Conservation (phyloP, 768 basidiomycete species). For the Nevesoporus exiguus region DNA sequence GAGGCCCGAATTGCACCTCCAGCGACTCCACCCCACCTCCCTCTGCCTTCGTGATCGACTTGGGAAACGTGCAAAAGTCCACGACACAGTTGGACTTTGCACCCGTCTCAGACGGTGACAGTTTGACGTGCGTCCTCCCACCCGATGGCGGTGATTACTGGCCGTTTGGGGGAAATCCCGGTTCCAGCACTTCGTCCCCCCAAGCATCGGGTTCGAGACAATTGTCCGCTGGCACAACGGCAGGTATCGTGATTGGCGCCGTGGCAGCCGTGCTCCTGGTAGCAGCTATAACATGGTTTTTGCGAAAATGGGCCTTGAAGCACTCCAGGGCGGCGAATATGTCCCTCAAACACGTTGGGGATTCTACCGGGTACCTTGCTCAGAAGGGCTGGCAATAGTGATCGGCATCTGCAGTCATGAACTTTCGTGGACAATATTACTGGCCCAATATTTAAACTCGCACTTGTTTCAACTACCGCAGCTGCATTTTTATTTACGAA, state of each 20-base stretch:
- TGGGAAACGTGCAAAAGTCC: constrained; percentile 37
- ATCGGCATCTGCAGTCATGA: not conserved
- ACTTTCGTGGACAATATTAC: no score
- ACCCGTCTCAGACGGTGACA: constrained; percentile 49
- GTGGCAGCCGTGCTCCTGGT: constrained; percentile 43
- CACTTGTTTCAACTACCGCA: no score
- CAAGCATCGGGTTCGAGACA: constrained; percentile 11
- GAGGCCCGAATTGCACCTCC: constrained; percentile 61
- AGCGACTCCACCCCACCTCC: constrained; percentile 49
- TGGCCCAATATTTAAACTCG: no score
- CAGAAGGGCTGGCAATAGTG: not conserved
- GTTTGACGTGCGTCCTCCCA: constrained; percentile 64
- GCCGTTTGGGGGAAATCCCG: constrained; percentile 61
- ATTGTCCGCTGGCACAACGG: constrained; percentile 29
- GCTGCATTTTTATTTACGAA: no score
- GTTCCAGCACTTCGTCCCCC: constrained; percentile 23
- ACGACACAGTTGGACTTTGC: constrained; percentile 53
- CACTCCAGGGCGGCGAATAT: constrained; percentile 27
- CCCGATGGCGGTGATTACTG: constrained; percentile 67
- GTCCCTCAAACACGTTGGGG: constrained; percentile 20
- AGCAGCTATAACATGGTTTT: constrained; percentile 41
- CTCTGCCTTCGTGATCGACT: constrained; percentile 57
- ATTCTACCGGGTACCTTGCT: constrained; percentile 17
- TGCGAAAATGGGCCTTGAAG: constrained; percentile 46
- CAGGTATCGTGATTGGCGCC: constrained; percentile 52